Percentiles rank a stretch among this genome's conserved stretches.
Evolutionary conservation across 2,329 filamentous ascomycete species (phyloP).

Genomic region (Pleoardoris graminearum): DNA sequence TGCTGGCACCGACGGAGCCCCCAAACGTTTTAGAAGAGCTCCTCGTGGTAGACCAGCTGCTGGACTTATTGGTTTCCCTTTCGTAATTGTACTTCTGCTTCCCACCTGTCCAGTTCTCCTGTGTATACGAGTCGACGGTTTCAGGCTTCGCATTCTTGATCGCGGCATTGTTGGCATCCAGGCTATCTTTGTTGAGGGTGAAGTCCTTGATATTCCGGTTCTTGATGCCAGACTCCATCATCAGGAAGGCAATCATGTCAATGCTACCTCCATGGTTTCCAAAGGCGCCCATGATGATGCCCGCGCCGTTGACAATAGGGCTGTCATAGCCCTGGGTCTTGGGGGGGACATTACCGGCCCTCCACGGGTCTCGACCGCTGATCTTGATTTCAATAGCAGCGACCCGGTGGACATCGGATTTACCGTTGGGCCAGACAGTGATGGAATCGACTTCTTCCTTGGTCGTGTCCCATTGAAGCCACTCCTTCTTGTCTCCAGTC

Average conservation of each 20-base stretch:
- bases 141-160: conserved; percentile 7
- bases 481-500: conserved; percentile 3
- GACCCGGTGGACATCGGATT: conserved; percentile 4
- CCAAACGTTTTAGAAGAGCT: conserved; percentile 7
- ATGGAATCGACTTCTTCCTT: conserved; percentile 5
- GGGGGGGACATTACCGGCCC: not conserved
- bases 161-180: conserved; percentile 3
- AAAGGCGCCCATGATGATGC: conserved; percentile 9
- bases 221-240: conserved; percentile 9
- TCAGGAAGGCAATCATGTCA: conserved; percentile 4
- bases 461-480: conserved; percentile 7
- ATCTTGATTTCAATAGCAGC: conserved; percentile 10
- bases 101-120: conserved; percentile 9
- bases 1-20: conserved; percentile 3
- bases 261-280: conserved; percentile 7
- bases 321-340: conserved; percentile 8
- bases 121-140: conserved; percentile 1
- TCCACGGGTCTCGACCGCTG: conserved; percentile 4
- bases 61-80: not conserved
- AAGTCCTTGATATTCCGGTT: conserved; percentile 4
- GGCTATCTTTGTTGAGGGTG: not conserved
- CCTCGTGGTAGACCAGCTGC: conserved; percentile 6
- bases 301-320: conserved; percentile 7
- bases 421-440: conserved; percentile 6
- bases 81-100: conserved; percentile 1